A percentile compares a stretch with the other conserved stretches of the same genome.
These are phyloP conservation scores for Hypoxylon sp. DNA, from an alignment of 2,329 filamentous ascomycete species.

Conservation along the genomic window DNA sequence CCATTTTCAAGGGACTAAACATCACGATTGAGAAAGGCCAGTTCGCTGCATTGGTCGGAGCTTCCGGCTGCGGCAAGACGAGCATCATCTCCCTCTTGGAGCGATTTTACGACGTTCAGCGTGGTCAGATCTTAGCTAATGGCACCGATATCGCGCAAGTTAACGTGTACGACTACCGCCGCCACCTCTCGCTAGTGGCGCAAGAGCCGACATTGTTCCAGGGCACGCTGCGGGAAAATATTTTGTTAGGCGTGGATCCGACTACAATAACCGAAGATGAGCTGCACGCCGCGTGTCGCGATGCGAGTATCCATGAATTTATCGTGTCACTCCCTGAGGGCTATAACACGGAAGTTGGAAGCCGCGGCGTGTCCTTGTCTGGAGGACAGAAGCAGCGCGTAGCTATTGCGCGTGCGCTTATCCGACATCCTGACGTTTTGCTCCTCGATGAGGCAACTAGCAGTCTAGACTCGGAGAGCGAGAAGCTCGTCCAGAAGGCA, in stretches of 20 bases:
- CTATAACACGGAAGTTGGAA: constrained; percentile 77
- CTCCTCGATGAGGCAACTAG: constrained; percentile 82
- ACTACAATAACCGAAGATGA: constrained; percentile 66
- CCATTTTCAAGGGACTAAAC: constrained; percentile 73
- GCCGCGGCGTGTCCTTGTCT: constrained; percentile 75
- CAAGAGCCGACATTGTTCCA: constrained; percentile 83
- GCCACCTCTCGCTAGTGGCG: constrained; percentile 77
- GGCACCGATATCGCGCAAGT: constrained; percentile 71
- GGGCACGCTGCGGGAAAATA: constrained; percentile 74
- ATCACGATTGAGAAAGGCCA: constrained; percentile 77
- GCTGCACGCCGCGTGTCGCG: constrained; percentile 68
- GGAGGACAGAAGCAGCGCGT: constrained; percentile 82
- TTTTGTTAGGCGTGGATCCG: constrained; percentile 74
- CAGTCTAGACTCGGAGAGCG: constrained; percentile 73
- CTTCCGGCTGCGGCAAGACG: constrained; percentile 80
- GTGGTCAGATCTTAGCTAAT: constrained; percentile 76
- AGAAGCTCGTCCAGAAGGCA: constrained; percentile 74
- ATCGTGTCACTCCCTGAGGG: constrained; percentile 76
- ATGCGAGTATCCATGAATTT: constrained; percentile 80
- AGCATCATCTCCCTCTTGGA: constrained; percentile 77
- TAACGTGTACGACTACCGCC: constrained; percentile 74
- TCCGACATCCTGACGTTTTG: constrained; percentile 75
- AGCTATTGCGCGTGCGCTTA: constrained; percentile 77
- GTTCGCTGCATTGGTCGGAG: constrained; percentile 79
- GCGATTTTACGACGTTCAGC: constrained; percentile 78